Conservation (phyloP, 169 alveolate species). For the Plasmodium billcollinsi region DNA sequence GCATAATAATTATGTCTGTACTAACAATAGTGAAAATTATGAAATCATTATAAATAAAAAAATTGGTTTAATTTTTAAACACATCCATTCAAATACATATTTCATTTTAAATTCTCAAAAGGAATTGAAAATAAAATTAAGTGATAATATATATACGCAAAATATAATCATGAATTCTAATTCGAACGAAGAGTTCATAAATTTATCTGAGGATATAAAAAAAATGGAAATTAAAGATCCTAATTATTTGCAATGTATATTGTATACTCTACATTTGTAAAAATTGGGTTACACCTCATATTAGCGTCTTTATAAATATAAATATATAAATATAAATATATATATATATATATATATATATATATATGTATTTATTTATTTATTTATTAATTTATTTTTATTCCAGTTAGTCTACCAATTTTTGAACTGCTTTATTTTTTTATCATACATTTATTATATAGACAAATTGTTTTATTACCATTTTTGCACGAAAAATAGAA, state of each 20-base stretch:
- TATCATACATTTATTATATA: background rate
- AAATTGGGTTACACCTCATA: background rate
- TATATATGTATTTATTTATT: no score
- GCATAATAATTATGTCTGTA: constrained; percentile 64
- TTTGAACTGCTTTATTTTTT: no score
- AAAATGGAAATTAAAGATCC: constrained; percentile 29
- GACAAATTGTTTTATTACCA: background rate
- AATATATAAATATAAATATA: no score
- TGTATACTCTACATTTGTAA: constrained; percentile 29
- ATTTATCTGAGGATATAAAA: constrained; percentile 24
- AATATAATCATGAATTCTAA: background rate
- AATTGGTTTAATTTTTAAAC: constrained; percentile 62
- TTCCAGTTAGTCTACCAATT: no score
- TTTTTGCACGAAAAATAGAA: background rate
- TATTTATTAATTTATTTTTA: no score
- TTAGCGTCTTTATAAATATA: background rate
- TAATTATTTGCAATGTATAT: constrained; percentile 60
- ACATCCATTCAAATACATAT: constrained; percentile 26
- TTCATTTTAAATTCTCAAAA: constrained; percentile 31
- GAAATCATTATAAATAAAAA: constrained; percentile 51
- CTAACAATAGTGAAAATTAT: constrained; percentile 56
- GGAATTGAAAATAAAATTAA: constrained; percentile 33
- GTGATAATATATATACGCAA: constrained; percentile 33
- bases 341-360: no score
- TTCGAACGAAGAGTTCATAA: constrained; percentile 22